Evolutionary conservation across 164 flowering plant genomes (phyloP).

Genomic region (Vitis riparia): DNA sequence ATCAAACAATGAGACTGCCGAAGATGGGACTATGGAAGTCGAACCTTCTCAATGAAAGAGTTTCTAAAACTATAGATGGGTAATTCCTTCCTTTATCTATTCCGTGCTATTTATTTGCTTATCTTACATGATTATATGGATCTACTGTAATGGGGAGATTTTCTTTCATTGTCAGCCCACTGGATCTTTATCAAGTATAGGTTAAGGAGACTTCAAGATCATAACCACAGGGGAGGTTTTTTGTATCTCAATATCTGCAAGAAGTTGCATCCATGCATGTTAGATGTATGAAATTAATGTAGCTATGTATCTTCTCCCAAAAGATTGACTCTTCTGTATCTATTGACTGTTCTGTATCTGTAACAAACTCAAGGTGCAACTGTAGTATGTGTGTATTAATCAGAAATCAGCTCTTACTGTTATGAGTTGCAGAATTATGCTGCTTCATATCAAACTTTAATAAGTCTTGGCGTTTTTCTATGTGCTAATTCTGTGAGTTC

Average conservation of each 20-base stretch:
- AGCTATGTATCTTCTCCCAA: not conserved
- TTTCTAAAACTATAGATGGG: constrained; percentile 21
- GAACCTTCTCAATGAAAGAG: constrained; percentile 29
- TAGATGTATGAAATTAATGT: not conserved
- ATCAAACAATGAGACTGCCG: constrained; percentile 30
- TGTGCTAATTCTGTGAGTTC: no score
- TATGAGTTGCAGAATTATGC: no score
- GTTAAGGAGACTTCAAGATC: constrained; percentile 9
- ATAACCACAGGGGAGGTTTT: not conserved
- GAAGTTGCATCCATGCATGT: not conserved
- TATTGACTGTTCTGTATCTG: no score
- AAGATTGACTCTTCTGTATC: not conserved
- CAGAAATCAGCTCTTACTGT: no score
- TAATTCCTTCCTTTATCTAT: constrained; percentile 50
- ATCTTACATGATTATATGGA: constrained; percentile 14
- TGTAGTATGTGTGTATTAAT: no score
- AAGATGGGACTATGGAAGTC: constrained; percentile 21
- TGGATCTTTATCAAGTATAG: constrained; percentile 22
- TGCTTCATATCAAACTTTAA: no score
- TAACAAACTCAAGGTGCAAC: no score
- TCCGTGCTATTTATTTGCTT: constrained; percentile 9
- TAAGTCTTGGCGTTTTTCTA: no score
- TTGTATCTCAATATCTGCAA: not conserved
- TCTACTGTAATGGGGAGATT: constrained; percentile 44
- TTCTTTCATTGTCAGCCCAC: constrained; percentile 52